Evolutionary conservation across 306 rosid species (phyloP), one percentile per base, ranked within the genome.

Genomic region (Ceratonia siliqua): DNA sequence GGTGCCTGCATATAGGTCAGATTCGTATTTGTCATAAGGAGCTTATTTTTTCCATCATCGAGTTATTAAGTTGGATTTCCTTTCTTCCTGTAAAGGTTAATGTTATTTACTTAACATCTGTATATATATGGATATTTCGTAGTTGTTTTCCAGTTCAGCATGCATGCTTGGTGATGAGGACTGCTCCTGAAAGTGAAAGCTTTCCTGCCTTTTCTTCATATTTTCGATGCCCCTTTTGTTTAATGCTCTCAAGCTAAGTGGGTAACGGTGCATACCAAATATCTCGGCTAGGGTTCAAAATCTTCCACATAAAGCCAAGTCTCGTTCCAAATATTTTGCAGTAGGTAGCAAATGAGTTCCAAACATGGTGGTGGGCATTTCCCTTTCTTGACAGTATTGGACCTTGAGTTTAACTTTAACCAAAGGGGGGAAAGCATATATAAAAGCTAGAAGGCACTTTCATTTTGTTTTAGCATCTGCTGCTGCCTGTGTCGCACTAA

Each of bases 121-220:
- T 50, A 24, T 15, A 22, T 32, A 5, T 49, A 11, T 39, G n/a
- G 3, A 17, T 36, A 35, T 66, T 69, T 78, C 81, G 24, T 42
- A 43, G 75, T 79, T 79, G 83, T 65, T 84, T 56, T 85, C 76
- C 86, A 76, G 63, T 75, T 87, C 88, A 83, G 83, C 86, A 75
- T 65, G 80, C 87, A 77, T 74, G 66, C 52, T 41, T 48, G 83
- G 6, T 50, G 57, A 85, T 68, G 63, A 79, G 14, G 78, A 80
- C 43, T 32, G 27, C 9, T 39, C 25, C 68, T 42, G 22, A 69
- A 61, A 75, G 59, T 35, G 46, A 75, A 70, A 59, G 66, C 74
- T 72, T 58, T 49, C 68, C 5, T 45, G n/a, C n/a, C 74, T 78
- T 74, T 63, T 42, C 64, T 46, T 5, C 0, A 27, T 27, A 15